Base-by-base conservation (phyloP, 2,329 filamentous ascomycete species). In the Fusarium staphyleae region DNA sequence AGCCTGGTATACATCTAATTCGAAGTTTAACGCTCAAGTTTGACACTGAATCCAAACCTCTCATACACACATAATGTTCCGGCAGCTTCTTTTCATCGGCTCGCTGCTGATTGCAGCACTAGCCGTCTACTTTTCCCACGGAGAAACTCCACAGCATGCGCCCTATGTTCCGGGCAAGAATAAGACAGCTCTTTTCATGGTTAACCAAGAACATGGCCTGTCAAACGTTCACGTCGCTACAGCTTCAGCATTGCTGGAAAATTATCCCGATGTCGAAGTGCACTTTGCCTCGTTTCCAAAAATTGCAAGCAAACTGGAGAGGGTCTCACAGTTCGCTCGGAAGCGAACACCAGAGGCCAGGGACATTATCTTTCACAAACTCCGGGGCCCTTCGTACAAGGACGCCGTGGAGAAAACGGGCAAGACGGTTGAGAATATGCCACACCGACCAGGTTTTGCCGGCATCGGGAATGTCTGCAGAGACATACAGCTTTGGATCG, bases 221-320 rank as follows among this genome's bases (percentile, higher is more conserved):
- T 69, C 68, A 9, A 77, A 77, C 37, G 72, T 74, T 14, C 71
- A 71, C 44, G 52, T 77, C 4, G 74, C 74, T 1, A 73, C 74
- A 3, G 60, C 63, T 1, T 69, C 66, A 1, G 69, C 72, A 0
- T 52, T 77, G 5, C 39, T 75, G 3, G 71, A 74, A 14, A 60
- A 67, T 2, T 58, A 73, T 19, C 66, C 72, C 0, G 52, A 68
- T 12, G 57, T 74, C 14, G 56, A 73, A 3, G 52, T 75, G 1
- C 73, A 76, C 44, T 70, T 72, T 44, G 73, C 66, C 3, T 75
- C 73, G 2, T 74, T 73, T 32, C 30, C 62, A 2, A 46, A 42
- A 1, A 28, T 63, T 5, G 32, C 11, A 3, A 13, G 35, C 54
- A 44, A 52, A n/a, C 35, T 72, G 18, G 37, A 46, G 7, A 57